A percentile compares a stretch with the other conserved stretches of the same genome.
Evolutionary conservation across 2,329 filamentous ascomycete species (phyloP).

Genomic region (Onygena corvina): DNA sequence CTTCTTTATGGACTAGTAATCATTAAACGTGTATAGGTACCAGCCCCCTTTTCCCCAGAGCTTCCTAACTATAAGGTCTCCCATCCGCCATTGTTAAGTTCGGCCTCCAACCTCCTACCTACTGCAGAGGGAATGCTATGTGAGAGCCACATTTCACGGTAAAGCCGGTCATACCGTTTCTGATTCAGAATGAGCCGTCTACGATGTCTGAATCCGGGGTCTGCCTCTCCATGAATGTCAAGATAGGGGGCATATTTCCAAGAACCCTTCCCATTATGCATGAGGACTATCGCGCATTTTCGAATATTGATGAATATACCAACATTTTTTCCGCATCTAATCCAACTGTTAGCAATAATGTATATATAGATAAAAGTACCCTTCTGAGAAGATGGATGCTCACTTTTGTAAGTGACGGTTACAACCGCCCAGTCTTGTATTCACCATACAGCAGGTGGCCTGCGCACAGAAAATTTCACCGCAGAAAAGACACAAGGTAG

Average conservation of each 20-base stretch:
- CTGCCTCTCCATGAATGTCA: conserved; percentile 89
- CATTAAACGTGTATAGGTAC: too few species aligned
- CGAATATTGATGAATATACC: conserved; percentile 95
- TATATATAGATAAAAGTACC: neutral
- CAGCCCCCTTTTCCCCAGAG: too few species aligned
- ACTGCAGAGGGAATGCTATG: conserved; percentile 84
- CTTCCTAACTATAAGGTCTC: conserved; percentile 52
- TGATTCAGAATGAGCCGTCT: conserved; percentile 88
- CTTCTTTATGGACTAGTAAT: too few species aligned
- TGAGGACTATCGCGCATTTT: conserved; percentile 83
- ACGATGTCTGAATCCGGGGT: conserved; percentile 75
- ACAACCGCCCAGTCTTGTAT: conserved; percentile 64
- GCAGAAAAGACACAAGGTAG: conserved; percentile 85
- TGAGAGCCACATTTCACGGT: conserved; percentile 73
- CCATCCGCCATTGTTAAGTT: conserved; percentile 96
- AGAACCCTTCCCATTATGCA: conserved; percentile 69
- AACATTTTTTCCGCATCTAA: conserved; percentile 73
- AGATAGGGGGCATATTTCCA: conserved; percentile 86
- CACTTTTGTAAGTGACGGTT: conserved; percentile 83
- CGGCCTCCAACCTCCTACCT: conserved; percentile 77
- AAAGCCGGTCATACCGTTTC: conserved; percentile 78
- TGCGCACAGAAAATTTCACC: conserved; percentile 96
- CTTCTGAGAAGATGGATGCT: conserved; percentile 23
- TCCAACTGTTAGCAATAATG: conserved; percentile 20
- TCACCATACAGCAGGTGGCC: conserved; percentile 70